Evolutionary conservation across 2,329 filamentous ascomycete genomes (phyloP).

Genomic region (Aspergillus pseudonomiae): DNA sequence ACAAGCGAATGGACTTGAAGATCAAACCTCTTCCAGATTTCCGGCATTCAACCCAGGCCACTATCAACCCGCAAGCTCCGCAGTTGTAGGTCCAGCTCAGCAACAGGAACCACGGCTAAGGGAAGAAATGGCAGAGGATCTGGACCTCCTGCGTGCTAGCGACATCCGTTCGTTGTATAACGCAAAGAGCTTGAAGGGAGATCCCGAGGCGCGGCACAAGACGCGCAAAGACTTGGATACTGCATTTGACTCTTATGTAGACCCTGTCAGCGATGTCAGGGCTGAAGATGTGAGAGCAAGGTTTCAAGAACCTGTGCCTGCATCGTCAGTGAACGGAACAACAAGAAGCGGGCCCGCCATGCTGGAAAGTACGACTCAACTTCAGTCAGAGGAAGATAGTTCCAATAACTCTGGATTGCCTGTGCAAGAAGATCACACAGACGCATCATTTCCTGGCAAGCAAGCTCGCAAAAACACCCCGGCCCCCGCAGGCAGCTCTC

Average conservation of each 20-base stretch:
- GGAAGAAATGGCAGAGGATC: slow-evolving; percentile 32
- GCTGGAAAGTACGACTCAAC: not conserved
- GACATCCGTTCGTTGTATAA: slow-evolving; percentile 40
- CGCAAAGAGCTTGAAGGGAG: slow-evolving; percentile 22
- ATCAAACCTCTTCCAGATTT: not conserved
- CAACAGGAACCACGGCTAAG: slow-evolving; percentile 9
- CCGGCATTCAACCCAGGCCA: not conserved
- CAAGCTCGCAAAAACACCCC: not conserved
- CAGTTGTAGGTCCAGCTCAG: too few relatives aligned
- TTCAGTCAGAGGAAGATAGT: not conserved
- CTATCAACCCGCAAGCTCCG: not conserved
- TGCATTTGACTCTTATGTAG: slow-evolving; percentile 21
- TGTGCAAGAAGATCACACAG: not conserved
- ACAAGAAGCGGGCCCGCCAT: not conserved
- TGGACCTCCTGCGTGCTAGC: slow-evolving; percentile 38
- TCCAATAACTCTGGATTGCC: not conserved
- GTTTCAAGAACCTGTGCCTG: slow-evolving; percentile 19
- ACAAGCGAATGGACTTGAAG: not conserved
- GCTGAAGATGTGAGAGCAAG: slow-evolving; percentile 27
- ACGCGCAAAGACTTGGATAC: slow-evolving; percentile 25
- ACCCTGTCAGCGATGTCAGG: slow-evolving; percentile 19
- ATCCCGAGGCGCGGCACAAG: slow-evolving; percentile 22
- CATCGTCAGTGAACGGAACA: not conserved
- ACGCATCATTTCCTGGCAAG: not conserved
- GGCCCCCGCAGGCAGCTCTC: not conserved